Conservation (phyloP, 1,139 yeast species). For the Blastobotrys niveus region DNA sequence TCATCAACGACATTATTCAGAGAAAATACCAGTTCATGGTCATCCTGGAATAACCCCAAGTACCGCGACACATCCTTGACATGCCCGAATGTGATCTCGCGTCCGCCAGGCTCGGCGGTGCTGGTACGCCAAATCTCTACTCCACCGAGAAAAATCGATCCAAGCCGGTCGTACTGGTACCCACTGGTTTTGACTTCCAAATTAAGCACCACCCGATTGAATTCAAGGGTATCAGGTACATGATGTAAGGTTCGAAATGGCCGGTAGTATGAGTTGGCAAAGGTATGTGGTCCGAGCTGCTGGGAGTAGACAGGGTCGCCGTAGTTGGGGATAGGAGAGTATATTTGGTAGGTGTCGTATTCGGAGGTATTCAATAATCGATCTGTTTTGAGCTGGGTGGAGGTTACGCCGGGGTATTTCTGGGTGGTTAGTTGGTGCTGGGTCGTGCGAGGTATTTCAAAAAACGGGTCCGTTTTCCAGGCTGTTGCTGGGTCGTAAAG, state of each 20-base stretch:
- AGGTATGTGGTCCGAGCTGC: slow-evolving; percentile 42
- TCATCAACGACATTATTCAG: slow-evolving; percentile 61
- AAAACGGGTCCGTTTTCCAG: too few relatives aligned
- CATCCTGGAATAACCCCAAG: slow-evolving; percentile 43
- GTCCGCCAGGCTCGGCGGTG: slow-evolving; percentile 71
- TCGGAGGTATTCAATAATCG: slow-evolving; percentile 8
- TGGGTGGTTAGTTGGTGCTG: too few relatives aligned
- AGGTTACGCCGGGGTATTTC: slow-evolving; percentile 4
- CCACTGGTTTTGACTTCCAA: slow-evolving; percentile 57
- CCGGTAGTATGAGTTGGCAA: slow-evolving; percentile 55
- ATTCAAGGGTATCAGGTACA: slow-evolving; percentile 43
- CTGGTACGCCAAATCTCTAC: slow-evolving; percentile 78
- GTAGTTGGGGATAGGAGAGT: slow-evolving; percentile 6
- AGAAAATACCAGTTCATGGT: slow-evolving; percentile 46
- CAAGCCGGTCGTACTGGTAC: slow-evolving; percentile 74
- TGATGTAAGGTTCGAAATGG: slow-evolving; percentile 42
- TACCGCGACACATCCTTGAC: slow-evolving; percentile 64
- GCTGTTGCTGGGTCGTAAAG: too few relatives aligned
- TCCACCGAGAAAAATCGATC: slow-evolving; percentile 60
- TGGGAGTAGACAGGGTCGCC: slow-evolving; percentile 43
- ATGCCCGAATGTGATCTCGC: slow-evolving; percentile 39
- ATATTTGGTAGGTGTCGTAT: slow-evolving; percentile 5
- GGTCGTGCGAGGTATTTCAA: too few relatives aligned
- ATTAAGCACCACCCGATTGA: slow-evolving; percentile 56
- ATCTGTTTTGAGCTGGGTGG: neutral